Conservation (phyloP, 768 basidiomycete species). For the Hemileccinum rubropunctum region DNA sequence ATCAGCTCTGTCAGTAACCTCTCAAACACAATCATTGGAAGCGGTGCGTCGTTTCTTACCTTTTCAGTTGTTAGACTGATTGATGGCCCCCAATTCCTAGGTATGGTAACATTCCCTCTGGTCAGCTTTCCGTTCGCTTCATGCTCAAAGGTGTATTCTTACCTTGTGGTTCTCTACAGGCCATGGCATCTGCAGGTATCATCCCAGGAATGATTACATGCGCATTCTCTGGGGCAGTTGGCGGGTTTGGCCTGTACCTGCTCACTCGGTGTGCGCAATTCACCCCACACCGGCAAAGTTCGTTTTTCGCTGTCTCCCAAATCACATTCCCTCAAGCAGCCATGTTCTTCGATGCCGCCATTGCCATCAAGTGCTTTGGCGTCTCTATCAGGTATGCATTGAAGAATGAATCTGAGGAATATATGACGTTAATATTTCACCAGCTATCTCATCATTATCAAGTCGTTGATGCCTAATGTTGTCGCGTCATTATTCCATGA, state of each 20-base stretch:
- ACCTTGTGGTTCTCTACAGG: constrained; percentile 42
- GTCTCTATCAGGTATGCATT: constrained; percentile 79
- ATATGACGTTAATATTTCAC: not conserved
- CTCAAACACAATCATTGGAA: constrained; percentile 89
- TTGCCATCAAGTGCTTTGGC: constrained; percentile 95
- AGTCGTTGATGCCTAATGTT: constrained; percentile 91
- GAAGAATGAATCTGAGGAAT: not conserved
- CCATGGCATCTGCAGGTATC: constrained; percentile 86
- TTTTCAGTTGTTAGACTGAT: not conserved
- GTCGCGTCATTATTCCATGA: constrained; percentile 80
- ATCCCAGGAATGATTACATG: constrained; percentile 91
- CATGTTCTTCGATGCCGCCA: constrained; percentile 89
- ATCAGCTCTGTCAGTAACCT: constrained; percentile 75
- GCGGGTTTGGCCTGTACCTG: constrained; percentile 85
- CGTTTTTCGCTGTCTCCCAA: constrained; percentile 80
- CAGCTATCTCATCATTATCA: constrained; percentile 89
- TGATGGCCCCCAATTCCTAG: constrained; percentile 33
- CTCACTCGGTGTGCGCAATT: constrained; percentile 79
- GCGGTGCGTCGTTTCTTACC: constrained; percentile 50
- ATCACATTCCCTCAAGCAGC: constrained; percentile 88
- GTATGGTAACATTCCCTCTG: constrained; percentile 87
- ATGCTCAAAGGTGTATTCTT: not conserved
- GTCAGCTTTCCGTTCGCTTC: constrained; percentile 35
- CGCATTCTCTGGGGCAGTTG: constrained; percentile 70
- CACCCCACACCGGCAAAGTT: constrained; percentile 70